A percentile compares a stretch with the other conserved stretches of the same genome.
These are phyloP conservation scores for Colletotrichum gloeosporioides DNA, from an alignment of 2,329 filamentous ascomycete species.

Conservation along the genomic window DNA sequence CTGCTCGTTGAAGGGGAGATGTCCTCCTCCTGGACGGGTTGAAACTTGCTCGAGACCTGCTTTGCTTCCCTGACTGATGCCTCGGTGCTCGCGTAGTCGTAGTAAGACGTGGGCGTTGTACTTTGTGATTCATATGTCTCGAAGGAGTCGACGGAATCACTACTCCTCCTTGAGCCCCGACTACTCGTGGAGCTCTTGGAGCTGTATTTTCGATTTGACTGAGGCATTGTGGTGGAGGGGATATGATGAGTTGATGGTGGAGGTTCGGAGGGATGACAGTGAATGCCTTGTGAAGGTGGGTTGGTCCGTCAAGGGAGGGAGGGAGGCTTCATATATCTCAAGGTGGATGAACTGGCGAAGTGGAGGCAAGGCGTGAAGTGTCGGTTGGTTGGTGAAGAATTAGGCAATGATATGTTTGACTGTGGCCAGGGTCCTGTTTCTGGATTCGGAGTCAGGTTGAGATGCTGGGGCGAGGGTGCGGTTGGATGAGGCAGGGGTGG, in stretches of 20 bases:
- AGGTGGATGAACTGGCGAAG: not conserved
- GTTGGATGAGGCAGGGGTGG: constrained; percentile 19
- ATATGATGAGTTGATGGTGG: not conserved
- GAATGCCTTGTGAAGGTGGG: not conserved
- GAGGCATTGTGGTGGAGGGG: constrained; percentile 29
- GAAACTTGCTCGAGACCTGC: constrained; percentile 19
- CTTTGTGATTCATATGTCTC: constrained; percentile 52
- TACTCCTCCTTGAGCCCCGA: constrained; percentile 45
- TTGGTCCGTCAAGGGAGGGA: not conserved
- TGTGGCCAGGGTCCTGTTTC: not conserved
- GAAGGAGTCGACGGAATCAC: constrained; percentile 44
- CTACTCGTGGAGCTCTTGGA: constrained; percentile 43
- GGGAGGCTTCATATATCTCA: constrained; percentile 15
- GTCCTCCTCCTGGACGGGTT: constrained; percentile 32
- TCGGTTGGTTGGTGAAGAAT: constrained; percentile 9
- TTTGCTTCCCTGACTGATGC: constrained; percentile 38
- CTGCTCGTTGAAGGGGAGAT: constrained; percentile 45
- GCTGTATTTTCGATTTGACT: constrained; percentile 39
- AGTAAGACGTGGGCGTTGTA: constrained; percentile 52
- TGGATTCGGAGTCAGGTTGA: not conserved
- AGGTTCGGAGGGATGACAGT: not conserved
- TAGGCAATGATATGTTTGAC: constrained; percentile 17
- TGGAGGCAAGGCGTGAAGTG: not conserved
- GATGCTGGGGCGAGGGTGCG: constrained; percentile 1
- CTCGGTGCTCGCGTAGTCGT: constrained; percentile 45